Percentiles rank a stretch among this genome's conserved stretches.
Evolutionary conservation across 345 rosid species (phyloP).

Genomic region (Linum usitatissimum): DNA sequence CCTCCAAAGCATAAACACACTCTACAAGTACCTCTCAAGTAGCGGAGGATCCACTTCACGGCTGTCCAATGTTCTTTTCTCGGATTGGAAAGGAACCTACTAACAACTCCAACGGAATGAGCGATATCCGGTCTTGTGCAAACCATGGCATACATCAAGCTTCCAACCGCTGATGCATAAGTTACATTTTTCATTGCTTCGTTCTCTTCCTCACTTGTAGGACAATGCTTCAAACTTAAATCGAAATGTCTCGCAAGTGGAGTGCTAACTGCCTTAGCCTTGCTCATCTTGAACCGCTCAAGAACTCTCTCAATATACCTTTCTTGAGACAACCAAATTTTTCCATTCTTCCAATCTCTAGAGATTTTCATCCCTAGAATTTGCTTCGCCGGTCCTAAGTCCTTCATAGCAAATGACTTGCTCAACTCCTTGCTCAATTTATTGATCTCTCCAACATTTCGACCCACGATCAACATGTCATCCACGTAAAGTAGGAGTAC

Average conservation of each 20-base stretch:
- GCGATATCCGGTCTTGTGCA: background rate
- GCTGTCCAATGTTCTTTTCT: background rate
- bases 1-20: background rate
- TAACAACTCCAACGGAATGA: background rate
- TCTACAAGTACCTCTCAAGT: background rate
- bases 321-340: background rate
- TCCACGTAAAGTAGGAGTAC: background rate
- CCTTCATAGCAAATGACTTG: background rate
- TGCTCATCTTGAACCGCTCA: background rate
- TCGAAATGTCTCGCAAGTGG: background rate
- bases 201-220: background rate
- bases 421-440: background rate
- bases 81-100: background rate
- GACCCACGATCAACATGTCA: background rate
- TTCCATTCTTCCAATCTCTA: background rate
- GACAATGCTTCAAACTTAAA: background rate
- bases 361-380: constrained; percentile 1
- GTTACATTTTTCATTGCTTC: background rate
- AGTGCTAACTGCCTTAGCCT: background rate
- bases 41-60: background rate
- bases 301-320: background rate
- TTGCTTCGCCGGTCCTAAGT: background rate
- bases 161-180: background rate
- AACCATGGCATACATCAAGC: background rate
- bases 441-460: background rate